Conservation (phyloP, 495 filamentous ascomycete species). For the Trichoderma gamsii region DNA sequence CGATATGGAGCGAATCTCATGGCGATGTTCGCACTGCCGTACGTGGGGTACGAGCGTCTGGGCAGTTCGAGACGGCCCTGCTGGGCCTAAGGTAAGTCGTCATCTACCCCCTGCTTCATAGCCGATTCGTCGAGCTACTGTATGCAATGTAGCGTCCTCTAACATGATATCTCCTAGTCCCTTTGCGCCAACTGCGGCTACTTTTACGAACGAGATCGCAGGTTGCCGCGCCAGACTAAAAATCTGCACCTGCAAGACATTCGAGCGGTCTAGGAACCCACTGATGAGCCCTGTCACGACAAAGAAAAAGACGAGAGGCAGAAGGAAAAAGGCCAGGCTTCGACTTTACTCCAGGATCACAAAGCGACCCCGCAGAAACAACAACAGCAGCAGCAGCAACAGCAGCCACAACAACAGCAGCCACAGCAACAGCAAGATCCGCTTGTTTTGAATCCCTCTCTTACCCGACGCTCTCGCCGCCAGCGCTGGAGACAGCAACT, state of each 20-base stretch:
- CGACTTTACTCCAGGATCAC: background rate
- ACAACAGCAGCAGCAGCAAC: background rate
- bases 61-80: slow-evolving; percentile 88
- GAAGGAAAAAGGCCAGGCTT: background rate
- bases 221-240: slow-evolving; percentile 76
- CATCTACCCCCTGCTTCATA: background rate
- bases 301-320: slow-evolving; percentile 5
- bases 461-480: background rate
- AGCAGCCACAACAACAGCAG: background rate
- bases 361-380: background rate
- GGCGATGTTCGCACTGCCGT: slow-evolving; percentile 86
- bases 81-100: slow-evolving; percentile 68
- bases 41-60: slow-evolving; percentile 87
- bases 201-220: slow-evolving; percentile 77
- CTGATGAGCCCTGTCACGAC: slow-evolving; percentile 8
- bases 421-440: background rate
- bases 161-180: slow-evolving; percentile 47
- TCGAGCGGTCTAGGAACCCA: slow-evolving; percentile 14
- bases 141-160: too few species aligned
- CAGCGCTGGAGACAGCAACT: background rate
- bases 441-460: background rate
- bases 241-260: slow-evolving; percentile 52
- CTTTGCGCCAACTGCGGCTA: slow-evolving; percentile 94
- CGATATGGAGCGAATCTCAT: slow-evolving; percentile 75
- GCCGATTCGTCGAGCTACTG: background rate